Conservation (phyloP, 1,139 yeast species). For the Debaryomycetaceae sp. region DNA sequence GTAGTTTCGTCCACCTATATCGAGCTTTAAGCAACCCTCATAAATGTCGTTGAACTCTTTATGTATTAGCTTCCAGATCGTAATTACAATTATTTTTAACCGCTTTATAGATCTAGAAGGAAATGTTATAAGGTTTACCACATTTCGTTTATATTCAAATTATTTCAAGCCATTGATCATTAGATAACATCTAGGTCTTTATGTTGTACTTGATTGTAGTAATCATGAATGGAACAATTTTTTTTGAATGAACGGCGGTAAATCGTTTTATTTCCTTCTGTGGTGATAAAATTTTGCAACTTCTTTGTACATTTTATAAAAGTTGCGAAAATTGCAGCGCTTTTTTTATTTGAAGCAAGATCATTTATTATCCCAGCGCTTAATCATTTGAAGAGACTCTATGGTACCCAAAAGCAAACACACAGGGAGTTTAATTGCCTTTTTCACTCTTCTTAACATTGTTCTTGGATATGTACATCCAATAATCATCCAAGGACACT, state of each 20-base stretch:
- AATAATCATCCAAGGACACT: slow-evolving; percentile 59
- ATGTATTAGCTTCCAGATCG: not conserved
- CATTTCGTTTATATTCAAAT: too few relatives aligned
- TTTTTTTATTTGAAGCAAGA: too few relatives aligned
- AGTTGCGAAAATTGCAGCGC: not conserved
- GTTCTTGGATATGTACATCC: slow-evolving; percentile 48
- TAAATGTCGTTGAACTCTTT: not conserved
- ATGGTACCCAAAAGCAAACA: not conserved
- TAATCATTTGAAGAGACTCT: not conserved
- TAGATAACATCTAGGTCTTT: too few relatives aligned
- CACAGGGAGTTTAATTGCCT: not conserved
- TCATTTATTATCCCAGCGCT: not conserved
- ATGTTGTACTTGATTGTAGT: too few relatives aligned
- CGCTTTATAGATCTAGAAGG: too few relatives aligned
- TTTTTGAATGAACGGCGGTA: not conserved
- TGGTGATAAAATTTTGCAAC: slow-evolving; percentile 1
- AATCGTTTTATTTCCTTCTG: not conserved
- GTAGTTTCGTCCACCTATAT: slow-evolving; percentile 49
- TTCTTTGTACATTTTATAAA: not conserved
- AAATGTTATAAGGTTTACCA: too few relatives aligned
- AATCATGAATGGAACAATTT: too few relatives aligned
- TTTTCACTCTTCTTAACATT: not conserved
- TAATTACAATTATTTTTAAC: too few relatives aligned
- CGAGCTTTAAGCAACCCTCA: slow-evolving; percentile 27
- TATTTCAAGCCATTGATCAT: too few relatives aligned